phyloP scores from a whole-genome alignment of 2,329 filamentous ascomycete genomes.

The Aureobasidium sp. region DNA sequence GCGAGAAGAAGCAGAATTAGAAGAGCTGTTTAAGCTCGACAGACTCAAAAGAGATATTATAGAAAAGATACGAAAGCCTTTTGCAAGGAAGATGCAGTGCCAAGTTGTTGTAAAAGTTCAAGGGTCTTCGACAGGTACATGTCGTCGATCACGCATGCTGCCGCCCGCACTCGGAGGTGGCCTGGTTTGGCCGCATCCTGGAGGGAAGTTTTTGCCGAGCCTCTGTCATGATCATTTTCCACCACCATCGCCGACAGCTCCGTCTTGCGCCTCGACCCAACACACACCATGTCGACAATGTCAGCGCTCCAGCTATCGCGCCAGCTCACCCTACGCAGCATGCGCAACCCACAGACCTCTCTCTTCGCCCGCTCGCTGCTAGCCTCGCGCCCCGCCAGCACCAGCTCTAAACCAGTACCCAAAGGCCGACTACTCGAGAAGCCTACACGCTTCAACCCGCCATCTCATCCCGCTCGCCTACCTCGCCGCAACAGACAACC shows the following conservation, averaged over 20 bases:
- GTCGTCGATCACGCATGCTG: neutral
- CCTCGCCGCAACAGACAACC: constrained; percentile 38
- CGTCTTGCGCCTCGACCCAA: neutral
- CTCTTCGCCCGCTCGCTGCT: neutral
- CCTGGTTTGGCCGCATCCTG: neutral
- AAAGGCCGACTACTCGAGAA: constrained; percentile 71
- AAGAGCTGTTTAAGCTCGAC: neutral
- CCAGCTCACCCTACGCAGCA: neutral
- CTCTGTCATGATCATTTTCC: neutral
- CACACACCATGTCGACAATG: neutral
- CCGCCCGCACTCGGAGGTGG: neutral
- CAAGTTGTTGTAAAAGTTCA: neutral
- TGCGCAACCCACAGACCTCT: neutral
- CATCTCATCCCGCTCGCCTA: constrained; percentile 72
- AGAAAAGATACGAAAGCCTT: neutral
- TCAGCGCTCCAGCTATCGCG: neutral
- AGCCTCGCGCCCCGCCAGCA: neutral
- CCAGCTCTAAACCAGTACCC: constrained; percentile 22
- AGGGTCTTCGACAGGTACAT: neutral
- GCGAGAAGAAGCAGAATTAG: constrained; percentile 24
- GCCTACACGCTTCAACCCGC: constrained; percentile 81
- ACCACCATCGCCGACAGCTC: neutral
- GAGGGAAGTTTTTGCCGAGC: constrained; percentile 3
- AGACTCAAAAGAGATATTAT: neutral
- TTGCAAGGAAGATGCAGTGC: neutral